These are phyloP conservation scores for Dactylellina parvicollis DNA, from an alignment of 2,329 filamentous ascomycete genomes.

Conservation along the genomic window DNA sequence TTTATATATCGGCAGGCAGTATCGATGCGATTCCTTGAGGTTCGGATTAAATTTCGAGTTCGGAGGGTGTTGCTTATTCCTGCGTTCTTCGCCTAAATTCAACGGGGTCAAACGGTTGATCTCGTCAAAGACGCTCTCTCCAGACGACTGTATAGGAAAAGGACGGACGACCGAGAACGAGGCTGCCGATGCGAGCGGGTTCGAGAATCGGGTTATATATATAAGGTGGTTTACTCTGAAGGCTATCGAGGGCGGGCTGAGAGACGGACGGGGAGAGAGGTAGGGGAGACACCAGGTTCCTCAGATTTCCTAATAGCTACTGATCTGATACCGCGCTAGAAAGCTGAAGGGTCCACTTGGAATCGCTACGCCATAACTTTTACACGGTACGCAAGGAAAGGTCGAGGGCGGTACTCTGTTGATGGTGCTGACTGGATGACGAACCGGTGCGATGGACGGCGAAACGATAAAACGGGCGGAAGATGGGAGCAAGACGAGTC, in stretches of 20 bases:
- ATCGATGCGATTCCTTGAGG: background rate
- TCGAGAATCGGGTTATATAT: constrained; percentile 13
- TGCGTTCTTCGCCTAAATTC: constrained; percentile 18
- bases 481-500: constrained; percentile 21
- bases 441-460: constrained; percentile 9
- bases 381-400: constrained; percentile 16
- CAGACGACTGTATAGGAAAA: too few species aligned
- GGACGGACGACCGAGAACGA: background rate
- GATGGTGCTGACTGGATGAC: background rate
- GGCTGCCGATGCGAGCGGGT: constrained; percentile 10
- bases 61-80: constrained; percentile 30
- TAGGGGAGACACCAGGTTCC: constrained; percentile 2
- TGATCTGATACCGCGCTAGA: constrained; percentile 44
- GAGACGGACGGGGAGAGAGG: constrained; percentile 5
- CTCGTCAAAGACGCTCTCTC: background rate
- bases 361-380: constrained; percentile 17
- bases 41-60: background rate
- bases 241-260: background rate
- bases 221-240: constrained; percentile 1
- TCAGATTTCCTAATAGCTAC: constrained; percentile 43
- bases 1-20: background rate
- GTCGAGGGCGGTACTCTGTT: constrained; percentile 4
- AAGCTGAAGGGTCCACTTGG: constrained; percentile 44
- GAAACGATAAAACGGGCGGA: constrained; percentile 35
- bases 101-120: background rate